A percentile compares a stretch with the other conserved stretches of the same genome.
Conservation (phyloP, 176 grass and related monocot genomes). For the Luzula sylvatica region DNA sequence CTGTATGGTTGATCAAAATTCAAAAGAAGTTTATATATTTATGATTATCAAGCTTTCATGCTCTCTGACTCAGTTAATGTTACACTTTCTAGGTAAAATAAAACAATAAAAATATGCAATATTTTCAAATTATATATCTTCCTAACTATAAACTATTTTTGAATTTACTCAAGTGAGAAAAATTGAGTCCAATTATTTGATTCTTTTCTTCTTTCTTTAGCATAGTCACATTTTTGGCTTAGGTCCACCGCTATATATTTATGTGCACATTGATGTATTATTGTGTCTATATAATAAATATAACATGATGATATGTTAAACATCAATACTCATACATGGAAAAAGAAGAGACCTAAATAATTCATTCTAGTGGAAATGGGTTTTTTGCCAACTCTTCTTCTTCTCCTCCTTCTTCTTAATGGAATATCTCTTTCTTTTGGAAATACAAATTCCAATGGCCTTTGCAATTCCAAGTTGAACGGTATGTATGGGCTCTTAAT, state of each 20-base stretch:
- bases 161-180: slow-evolving; percentile 8
- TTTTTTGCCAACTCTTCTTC: slow-evolving; percentile 5
- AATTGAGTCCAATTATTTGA: background rate
- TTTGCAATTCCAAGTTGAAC: slow-evolving; percentile 1
- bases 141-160: no score
- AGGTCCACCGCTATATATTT: slow-evolving; percentile 14
- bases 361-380: slow-evolving; percentile 17
- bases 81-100: background rate
- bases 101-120: no score
- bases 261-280: slow-evolving; percentile 8
- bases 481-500: no score
- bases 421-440: slow-evolving; percentile 2
- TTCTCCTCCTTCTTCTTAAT: slow-evolving; percentile 14
- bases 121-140: no score
- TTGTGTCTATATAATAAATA: slow-evolving; percentile 18
- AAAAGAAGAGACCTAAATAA: background rate
- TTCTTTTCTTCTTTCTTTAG: slow-evolving; percentile 12
- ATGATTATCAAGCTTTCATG: no score
- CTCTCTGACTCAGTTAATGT: background rate
- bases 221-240: slow-evolving; percentile 14
- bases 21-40: no score
- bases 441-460: background rate
- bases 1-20: no score
- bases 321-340: background rate
- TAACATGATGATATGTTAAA: background rate